Evolutionary conservation across 2,329 filamentous ascomycete species (phyloP), one percentile per base, ranked within the genome.

Genomic region (Teratosphaeria gauchensis): DNA sequence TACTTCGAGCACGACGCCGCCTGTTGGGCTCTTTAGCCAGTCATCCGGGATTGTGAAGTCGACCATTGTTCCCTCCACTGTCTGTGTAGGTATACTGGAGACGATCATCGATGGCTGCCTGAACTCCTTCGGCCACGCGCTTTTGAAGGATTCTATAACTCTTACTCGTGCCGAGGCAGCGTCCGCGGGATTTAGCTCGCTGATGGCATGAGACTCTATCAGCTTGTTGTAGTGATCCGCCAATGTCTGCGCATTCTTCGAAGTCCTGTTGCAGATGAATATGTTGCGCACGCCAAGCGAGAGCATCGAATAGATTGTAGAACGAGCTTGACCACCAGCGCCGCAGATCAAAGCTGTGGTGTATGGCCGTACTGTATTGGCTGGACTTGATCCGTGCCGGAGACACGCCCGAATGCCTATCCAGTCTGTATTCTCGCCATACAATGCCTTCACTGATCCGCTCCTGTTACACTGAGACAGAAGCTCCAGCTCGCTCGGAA

Each of bases 391-490:
- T 1, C 87, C 87, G 33, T 87, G 80, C 5, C 85, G 81, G 51
- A 92, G 82, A 67, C 87, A 90, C 2, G 86, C 87, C 56, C 86
- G 78, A 51, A 92, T 88, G 4, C 88, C 88, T 35, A 90, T 87
- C 85, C 88, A 92, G 70, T 92, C 88, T 0, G 88, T 91, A 60
- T 92, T 92, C 59, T 91, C 87, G 1, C 88, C 89, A 62, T 90
- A 89, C 0, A 91, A 76, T 0, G 85, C 86, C 61, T 82, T 81
- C 6, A 90, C 82, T 0, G 84, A 82, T 0, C 88, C 87, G 1
- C 84, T 80, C 51, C 83, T 79, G 62, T 86, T 86, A 59, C 85
- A 80, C 52, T 84, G 79, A 32, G 78, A 75, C 52, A 78, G 75
- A n/a, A 83, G 72, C 1, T 78, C 78, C 4, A 73, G 59, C 31